Evolutionary conservation across 148 eudicot species (phyloP), one percentile per base, ranked within the genome.

Genomic region (Amaranthus cruentus): DNA sequence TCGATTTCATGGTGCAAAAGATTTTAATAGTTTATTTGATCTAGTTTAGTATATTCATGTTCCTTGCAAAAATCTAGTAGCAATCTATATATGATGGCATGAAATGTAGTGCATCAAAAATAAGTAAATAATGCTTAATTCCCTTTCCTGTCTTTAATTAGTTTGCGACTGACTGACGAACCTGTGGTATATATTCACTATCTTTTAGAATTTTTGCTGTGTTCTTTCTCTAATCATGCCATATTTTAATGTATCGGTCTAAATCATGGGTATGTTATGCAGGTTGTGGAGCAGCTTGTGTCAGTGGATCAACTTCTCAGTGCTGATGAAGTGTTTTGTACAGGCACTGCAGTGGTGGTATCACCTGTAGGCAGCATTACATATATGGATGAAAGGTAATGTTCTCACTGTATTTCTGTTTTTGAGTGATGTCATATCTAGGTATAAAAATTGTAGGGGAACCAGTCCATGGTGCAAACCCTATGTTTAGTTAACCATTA

Each of bases 301-400:
- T 56, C 94, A 6, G 94, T 91, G 62, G 97, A 95, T 12, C 87
- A 95, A 73, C 83, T 95, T 81, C 94, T 91, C 43, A 81, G 89
- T 80, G 99, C 99, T 11, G 99, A 95, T 86, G 99, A 95, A 86
- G 97, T 95, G 60, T 95, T 95, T 76, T 92, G 96, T 76, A 95
- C 97, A 12, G 99, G 97, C 82, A 95, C 99, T 21, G 99, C 97
- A 47, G 99, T 95, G 60, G 98, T 95, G 56, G 85, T 95, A 68
- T 91, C 91, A 58, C 99, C 94, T 59, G 99, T 95, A 64, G 98
- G 97, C 69, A 95, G 98, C 85, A 82, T 95, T 66, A 91, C 98
- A 50, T 86, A 95, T 75, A 85, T 62, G 76, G 90, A 86, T 66
- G 84, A 79, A 87, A 95, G 96, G 98, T 95, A 82, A 68, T 38